Conservation (phyloP, 106 monocot genomes). For the Acorus gramineus region DNA sequence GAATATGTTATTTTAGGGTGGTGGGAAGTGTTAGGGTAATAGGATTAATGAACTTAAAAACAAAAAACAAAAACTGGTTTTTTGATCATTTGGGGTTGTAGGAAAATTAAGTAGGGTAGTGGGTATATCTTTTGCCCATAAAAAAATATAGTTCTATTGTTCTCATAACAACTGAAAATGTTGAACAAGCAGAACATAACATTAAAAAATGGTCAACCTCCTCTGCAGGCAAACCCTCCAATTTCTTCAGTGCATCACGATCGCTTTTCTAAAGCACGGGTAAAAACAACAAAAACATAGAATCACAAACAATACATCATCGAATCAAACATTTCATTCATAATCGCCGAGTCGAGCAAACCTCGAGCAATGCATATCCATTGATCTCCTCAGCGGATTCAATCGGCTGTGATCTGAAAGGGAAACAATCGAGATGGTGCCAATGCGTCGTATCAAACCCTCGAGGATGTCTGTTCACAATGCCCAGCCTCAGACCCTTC, state of each 20-base stretch:
- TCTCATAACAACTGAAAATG: not conserved
- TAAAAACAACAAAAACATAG: slow-evolving; percentile 2
- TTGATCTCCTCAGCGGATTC: slow-evolving; percentile 28
- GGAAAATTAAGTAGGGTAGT: too few species aligned
- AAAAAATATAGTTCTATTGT: not conserved
- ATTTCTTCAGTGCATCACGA: slow-evolving; percentile 50
- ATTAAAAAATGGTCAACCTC: not conserved
- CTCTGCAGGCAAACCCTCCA: slow-evolving; percentile 14
- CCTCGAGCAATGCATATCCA: slow-evolving; percentile 60
- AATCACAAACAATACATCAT: not conserved
- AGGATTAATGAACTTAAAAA: too few species aligned
- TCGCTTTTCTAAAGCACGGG: slow-evolving; percentile 31
- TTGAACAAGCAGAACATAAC: not conserved
- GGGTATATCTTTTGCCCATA: too few species aligned
- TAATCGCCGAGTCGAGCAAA: not conserved
- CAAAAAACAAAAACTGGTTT: too few species aligned
- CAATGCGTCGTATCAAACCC: slow-evolving; percentile 62
- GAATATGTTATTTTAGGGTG: too few species aligned
- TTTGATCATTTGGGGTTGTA: too few species aligned
- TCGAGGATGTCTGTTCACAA: slow-evolving; percentile 36
- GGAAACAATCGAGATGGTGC: slow-evolving; percentile 63
- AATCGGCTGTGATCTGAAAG: slow-evolving; percentile 10
- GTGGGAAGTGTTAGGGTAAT: too few species aligned
- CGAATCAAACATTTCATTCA: not conserved
- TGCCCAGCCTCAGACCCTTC: slow-evolving; percentile 44